phyloP scores from a whole-genome alignment of 176 grass and related monocot species.

The Eleusine coracana region DNA sequence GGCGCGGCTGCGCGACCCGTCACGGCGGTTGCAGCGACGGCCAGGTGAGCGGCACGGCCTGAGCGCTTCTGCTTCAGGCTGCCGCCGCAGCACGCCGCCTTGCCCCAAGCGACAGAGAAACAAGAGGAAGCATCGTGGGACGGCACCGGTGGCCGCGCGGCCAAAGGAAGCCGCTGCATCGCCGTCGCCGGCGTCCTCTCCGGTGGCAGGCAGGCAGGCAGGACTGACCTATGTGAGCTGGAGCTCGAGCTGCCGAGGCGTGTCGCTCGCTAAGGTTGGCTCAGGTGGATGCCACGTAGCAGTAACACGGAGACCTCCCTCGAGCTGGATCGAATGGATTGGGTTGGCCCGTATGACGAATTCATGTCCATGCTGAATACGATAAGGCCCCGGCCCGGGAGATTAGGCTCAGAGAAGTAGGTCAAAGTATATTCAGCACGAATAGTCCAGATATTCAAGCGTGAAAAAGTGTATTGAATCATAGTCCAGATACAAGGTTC shows the following conservation, averaged over 20 bases:
- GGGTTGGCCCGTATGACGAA: not conserved
- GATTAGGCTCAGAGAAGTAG: too few species aligned
- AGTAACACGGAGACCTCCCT: not conserved
- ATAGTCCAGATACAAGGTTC: too few species aligned
- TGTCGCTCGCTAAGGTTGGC: slow-evolving; percentile 19
- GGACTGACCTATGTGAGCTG: not conserved
- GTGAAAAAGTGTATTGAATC: too few species aligned
- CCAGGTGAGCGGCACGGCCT: not conserved
- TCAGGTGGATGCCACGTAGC: slow-evolving; percentile 20
- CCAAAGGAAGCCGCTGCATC: slow-evolving; percentile 34
- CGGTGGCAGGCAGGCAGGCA: not conserved
- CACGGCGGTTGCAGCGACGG: not conserved
- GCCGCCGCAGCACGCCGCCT: not conserved
- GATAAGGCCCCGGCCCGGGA: too few species aligned
- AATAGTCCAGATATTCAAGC: too few species aligned
- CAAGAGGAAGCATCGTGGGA: not conserved
- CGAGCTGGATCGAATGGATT: not conserved
- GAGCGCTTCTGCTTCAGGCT: slow-evolving; percentile 2
- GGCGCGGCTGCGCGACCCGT: slow-evolving; percentile 24
- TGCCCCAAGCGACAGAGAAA: not conserved
- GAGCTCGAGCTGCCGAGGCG: slow-evolving; percentile 2
- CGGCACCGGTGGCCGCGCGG: not conserved
- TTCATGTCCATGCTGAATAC: too few species aligned
- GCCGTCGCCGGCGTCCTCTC: not conserved
- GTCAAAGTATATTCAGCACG: too few species aligned